Base-by-base conservation (phyloP, 2,329 filamentous ascomycete genomes). In the Talaromyces sp. region DNA sequence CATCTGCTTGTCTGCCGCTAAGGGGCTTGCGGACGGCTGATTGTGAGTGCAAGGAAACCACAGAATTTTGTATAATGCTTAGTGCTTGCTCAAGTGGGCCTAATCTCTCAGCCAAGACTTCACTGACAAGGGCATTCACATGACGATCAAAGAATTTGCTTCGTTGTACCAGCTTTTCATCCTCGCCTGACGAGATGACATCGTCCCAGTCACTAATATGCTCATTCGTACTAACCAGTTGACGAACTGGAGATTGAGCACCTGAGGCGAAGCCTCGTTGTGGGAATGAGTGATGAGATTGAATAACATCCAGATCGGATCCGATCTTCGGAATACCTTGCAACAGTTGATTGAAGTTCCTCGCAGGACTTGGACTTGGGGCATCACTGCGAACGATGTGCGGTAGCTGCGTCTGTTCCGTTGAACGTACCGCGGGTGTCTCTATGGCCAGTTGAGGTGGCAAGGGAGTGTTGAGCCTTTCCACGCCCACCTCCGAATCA, bases 121-220 rank as follows among this genome's bases (percentile, higher is more conserved):
- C 84, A 54, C 89, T 89, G 63, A 99, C 89, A 63, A 97, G 76
- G 53, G 91, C 85, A 69, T 96, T 91, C 62, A 99, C 89, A 68
- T 89, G 91, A 48, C 85, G 87, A 68, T 97, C 91, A 67, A 97
- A 97, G 80, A 96, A 97, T 48, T 85, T 83, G 62, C 89, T 89
- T 50, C 91, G 85, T 55, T 86, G 85, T 63, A 89, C 85, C 57
- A 97, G 79, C 73, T 96, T 96, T 53, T 85, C 84, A 59, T 95
- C 90, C 67, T 95, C 89, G 35, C 88, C 86, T 17, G 90, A 89
- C 9, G 88, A 88, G 61, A 97, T 86, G 48, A 88, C 85, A 68
- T 88, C 88, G 67, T 96, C 91, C 94, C 94, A 99, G 71, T 97
- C 93, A 69, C 92, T 97, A 60, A 86, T 83, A 22, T 87, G 85